Evolutionary conservation across 2,329 filamentous ascomycete species (phyloP).

Genomic region (Tolypocladium ovalisporum): DNA sequence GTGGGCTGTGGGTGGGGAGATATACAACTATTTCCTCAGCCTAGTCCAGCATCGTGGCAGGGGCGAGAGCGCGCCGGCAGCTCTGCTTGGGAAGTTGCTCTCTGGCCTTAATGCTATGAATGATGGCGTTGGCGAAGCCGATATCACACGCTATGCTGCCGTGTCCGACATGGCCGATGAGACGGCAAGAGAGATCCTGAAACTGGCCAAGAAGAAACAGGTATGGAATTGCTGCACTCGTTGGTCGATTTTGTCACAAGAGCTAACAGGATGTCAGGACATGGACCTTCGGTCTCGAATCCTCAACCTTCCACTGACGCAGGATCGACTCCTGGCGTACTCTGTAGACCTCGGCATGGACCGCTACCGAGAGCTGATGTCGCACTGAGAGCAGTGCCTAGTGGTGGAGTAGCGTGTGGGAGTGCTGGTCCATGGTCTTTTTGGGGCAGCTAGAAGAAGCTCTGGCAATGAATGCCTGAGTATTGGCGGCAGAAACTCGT

Average conservation of each 20-base stretch:
- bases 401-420: neutral
- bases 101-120: constrained; percentile 45
- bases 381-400: constrained; percentile 16
- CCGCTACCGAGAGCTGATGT: constrained; percentile 58
- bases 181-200: constrained; percentile 55
- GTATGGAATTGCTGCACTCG: constrained; percentile 28
- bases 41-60: constrained; percentile 34
- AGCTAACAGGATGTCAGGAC: constrained; percentile 14
- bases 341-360: constrained; percentile 58
- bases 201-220: constrained; percentile 41
- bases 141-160: constrained; percentile 53
- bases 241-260: constrained; percentile 3
- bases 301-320: constrained; percentile 54
- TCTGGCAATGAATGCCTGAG: neutral
- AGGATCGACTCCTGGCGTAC: constrained; percentile 61
- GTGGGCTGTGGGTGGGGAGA: constrained; percentile 70
- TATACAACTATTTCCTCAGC: constrained; percentile 57
- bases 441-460: neutral
- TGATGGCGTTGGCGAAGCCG: constrained; percentile 26
- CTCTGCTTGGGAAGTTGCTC: constrained; percentile 45
- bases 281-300: constrained; percentile 30
- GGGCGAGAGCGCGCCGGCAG: constrained; percentile 27
- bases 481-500: neutral
- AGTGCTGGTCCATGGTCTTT: neutral
- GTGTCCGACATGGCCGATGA: constrained; percentile 72